A percentile compares a stretch with the other conserved stretches of the same genome.
Evolutionary conservation across 148 eudicot genomes (phyloP).

Genomic region (Diospyros lotus): DNA sequence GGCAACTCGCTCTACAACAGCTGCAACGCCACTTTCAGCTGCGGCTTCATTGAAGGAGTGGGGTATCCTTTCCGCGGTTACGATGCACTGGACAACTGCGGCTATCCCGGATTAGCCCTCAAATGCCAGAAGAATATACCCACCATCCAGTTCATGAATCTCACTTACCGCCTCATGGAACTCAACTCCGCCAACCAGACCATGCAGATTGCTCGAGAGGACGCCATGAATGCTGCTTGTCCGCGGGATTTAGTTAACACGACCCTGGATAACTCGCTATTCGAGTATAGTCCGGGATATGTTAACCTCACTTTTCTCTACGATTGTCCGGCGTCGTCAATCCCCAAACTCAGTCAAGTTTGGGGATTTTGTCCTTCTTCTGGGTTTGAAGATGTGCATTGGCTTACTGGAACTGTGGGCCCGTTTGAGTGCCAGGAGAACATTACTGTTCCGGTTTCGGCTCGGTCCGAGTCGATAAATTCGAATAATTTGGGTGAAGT

Average conservation of each 20-base stretch:
- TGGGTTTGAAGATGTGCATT: conserved; percentile 9
- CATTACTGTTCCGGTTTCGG: conserved; percentile 20
- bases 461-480: conserved; percentile 4
- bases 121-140: conserved; percentile 16
- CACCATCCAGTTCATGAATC: conserved; percentile 14
- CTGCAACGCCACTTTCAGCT: conserved; percentile 21
- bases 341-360: background rate
- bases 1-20: conserved; percentile 5
- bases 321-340: conserved; percentile 15
- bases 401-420: conserved; percentile 16
- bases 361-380: conserved; percentile 1
- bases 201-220: conserved; percentile 20
- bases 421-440: conserved; percentile 18
- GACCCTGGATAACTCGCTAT: conserved; percentile 22
- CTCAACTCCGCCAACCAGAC: conserved; percentile 18
- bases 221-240: conserved; percentile 19
- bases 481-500: conserved; percentile 2
- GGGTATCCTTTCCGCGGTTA: conserved; percentile 32
- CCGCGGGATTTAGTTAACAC: conserved; percentile 28
- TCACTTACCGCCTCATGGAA: conserved; percentile 21
- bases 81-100: conserved; percentile 21
- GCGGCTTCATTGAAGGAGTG: conserved; percentile 27
- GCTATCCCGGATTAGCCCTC: conserved; percentile 32
- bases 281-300: conserved; percentile 14
- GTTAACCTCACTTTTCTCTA: conserved; percentile 23